Evolutionary conservation across 768 basidiomycete genomes (phyloP), one percentile per base, ranked within the genome.

Genomic region (Coprinellus aureogranulatus): DNA sequence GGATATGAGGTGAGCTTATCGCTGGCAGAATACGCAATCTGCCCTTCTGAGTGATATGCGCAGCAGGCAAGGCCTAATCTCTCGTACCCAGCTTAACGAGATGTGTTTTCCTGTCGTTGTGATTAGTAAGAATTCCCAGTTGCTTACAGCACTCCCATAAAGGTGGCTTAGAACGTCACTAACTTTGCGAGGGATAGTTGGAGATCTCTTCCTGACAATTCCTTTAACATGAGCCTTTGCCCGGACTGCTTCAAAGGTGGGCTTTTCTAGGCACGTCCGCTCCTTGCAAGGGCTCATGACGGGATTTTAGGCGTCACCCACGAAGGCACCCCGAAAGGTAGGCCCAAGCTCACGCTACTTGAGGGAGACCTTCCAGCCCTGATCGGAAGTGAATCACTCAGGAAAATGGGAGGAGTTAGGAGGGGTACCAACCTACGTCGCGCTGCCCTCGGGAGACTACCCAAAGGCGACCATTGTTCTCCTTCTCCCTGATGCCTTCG

Each of bases 191-290:
- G 34, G 34, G 34, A 34, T 14, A 34, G 6, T 14, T 34, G 34
- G 6, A 34, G 8, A 34, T 34, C 6, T 34, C 34, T 14, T 6
- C 34, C 44, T 6, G 8, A 49, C 48, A n/a, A 22, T 9, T 49
- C 16, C 31, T 37, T 14, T 30, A 31, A 45, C 57, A 75, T 74
- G 73, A 74, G 72, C 58, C 56, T 73, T 41, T 75, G 84, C 70
- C 71, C 76, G 57, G 67, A 87, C 62, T 88, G 86, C 57, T 58
- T 85, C 54, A 74, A 74, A 67, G 84, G 86, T 82, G 53, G 40
- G 70, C 54, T 40, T 27, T 30, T 26, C 27, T 26, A n/a, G 37
- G 34, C 22, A 28, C 25, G 6, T 11, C 41, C 2, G 55, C 37
- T 8, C 1, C 20, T 40, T 26, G 39, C 49, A 31, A 26, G 25